phyloP scores from a whole-genome alignment of 1,284 basidiomycete genomes.

The Leccinum fuscescens region DNA sequence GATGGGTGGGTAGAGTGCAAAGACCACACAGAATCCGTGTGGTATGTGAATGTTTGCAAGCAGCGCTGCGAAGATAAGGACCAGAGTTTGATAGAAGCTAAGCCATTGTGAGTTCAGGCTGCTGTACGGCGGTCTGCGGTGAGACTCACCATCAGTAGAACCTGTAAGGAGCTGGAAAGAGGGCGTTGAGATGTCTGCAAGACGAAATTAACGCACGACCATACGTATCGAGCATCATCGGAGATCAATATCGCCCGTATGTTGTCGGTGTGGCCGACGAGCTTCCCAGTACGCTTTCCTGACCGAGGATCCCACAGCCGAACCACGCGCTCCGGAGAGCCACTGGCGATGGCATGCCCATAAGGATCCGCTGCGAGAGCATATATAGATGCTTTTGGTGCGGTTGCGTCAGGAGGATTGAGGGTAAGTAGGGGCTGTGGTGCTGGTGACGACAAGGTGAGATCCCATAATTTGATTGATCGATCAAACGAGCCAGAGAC shows the following conservation, averaged over 20 bases:
- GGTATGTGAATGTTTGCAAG: constrained; percentile 94
- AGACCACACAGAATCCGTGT: constrained; percentile 94
- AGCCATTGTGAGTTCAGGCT: constrained; percentile 15
- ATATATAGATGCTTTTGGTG: constrained; percentile 77
- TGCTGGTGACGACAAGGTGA: constrained; percentile 44
- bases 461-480: constrained; percentile 93
- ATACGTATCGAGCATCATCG: constrained; percentile 86
- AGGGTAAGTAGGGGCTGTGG: constrained; percentile 57
- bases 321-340: constrained; percentile 88
- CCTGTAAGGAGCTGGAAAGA: constrained; percentile 75
- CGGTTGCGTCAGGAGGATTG: constrained; percentile 56
- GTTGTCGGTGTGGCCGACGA: constrained; percentile 96
- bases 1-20: constrained; percentile 85
- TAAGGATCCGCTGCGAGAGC: constrained; percentile 76
- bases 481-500: constrained; percentile 95
- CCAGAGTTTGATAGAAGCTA: constrained; percentile 89
- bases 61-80: constrained; percentile 86
- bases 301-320: constrained; percentile 91
- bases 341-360: constrained; percentile 82
- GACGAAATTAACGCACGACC: constrained; percentile 30
- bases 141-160: constrained; percentile 73
- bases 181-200: constrained; percentile 19
- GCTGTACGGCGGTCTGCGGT: background rate
- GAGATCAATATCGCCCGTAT: constrained; percentile 87
- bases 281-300: constrained; percentile 67